Percentiles rank a stretch among this genome's conserved stretches.
phyloP scores from a whole-genome alignment of 1,139 yeast species.

The Cylindricascospora bacillispora region DNA sequence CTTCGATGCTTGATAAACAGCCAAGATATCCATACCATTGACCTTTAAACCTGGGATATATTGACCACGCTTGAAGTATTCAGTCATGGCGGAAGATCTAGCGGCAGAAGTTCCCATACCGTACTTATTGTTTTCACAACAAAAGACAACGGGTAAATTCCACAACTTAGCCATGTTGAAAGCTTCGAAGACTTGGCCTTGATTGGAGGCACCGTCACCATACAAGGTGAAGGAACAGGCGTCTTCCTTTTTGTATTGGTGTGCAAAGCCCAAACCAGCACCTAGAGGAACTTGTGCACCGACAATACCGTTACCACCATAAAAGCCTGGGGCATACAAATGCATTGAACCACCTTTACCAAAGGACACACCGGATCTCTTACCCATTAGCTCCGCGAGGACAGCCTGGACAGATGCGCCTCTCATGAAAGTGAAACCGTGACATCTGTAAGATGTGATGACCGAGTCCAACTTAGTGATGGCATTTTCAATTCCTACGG shows the following conservation, averaged over 20 bases:
- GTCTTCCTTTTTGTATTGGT: constrained; percentile 75
- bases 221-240: constrained; percentile 79
- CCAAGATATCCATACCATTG: constrained; percentile 96
- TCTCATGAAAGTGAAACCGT: constrained; percentile 93
- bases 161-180: constrained; percentile 98
- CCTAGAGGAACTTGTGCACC: constrained; percentile 99
- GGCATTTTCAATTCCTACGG: constrained; percentile 96
- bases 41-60: constrained; percentile 97
- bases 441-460: constrained; percentile 97
- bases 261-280: constrained; percentile 94
- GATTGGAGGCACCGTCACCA: constrained; percentile 99
- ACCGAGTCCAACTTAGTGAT: constrained; percentile 73
- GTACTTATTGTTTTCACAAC: constrained; percentile 97
- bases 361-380: constrained; percentile 84
- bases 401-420: constrained; percentile 87
- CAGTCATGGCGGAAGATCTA: constrained; percentile 92
- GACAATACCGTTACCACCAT: constrained; percentile 98
- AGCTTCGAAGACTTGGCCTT: constrained; percentile 96
- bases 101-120: constrained; percentile 99
- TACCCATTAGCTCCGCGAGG: constrained; percentile 93
- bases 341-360: constrained; percentile 99
- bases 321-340: constrained; percentile 89
- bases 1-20: constrained; percentile 90
- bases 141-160: constrained; percentile 88
- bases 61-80: constrained; percentile 98